These are phyloP conservation scores for Akebia trifoliata DNA, from an alignment of 164 flowering plant species.

Conservation along the genomic window DNA sequence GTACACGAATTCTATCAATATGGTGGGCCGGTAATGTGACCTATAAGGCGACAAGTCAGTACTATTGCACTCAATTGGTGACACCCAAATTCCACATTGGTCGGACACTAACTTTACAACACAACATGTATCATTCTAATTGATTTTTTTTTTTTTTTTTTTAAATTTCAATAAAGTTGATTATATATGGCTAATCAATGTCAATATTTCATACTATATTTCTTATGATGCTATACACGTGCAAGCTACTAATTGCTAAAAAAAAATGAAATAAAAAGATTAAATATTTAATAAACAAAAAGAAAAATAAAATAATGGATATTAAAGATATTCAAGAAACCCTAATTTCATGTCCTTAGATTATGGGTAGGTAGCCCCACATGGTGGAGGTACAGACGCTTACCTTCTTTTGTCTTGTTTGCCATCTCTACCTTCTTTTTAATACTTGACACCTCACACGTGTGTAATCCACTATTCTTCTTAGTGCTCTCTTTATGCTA, in stretches of 20 bases:
- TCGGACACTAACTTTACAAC: neutral
- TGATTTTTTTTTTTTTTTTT: neutral
- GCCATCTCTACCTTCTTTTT: no score
- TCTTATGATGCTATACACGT: constrained; percentile 8
- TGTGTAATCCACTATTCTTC: no score
- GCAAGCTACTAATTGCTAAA: constrained; percentile 5
- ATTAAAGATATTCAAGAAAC: neutral
- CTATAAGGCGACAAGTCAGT: neutral
- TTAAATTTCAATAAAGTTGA: no score
- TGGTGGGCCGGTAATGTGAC: no score
- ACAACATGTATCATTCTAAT: neutral
- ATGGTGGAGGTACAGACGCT: no score
- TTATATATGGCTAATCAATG: neutral
- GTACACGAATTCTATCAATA: neutral
- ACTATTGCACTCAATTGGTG: neutral
- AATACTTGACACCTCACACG: no score
- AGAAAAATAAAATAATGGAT: neutral
- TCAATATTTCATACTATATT: neutral
- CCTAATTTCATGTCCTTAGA: no score
- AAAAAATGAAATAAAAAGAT: neutral
- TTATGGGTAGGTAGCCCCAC: no score
- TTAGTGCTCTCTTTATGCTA: no score
- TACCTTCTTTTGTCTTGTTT: no score
- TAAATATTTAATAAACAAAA: neutral
- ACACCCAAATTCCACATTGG: neutral